Evolutionary conservation across 2,329 filamentous ascomycete genomes (phyloP).

Genomic region (Ophiostoma pallidulum): DNA sequence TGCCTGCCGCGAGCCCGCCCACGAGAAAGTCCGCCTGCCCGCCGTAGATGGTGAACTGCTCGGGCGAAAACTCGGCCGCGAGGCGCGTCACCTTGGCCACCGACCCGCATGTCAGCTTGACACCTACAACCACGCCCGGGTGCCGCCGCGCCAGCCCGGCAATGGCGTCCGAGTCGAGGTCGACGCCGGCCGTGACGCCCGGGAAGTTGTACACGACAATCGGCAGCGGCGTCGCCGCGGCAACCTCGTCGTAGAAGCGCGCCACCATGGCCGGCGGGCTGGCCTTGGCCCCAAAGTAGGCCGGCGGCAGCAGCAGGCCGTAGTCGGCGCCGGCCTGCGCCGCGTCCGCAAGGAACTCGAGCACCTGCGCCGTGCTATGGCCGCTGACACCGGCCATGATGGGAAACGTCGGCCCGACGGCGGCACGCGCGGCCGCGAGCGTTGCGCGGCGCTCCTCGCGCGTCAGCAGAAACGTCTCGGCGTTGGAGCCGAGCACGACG

Average conservation of each 20-base stretch:
- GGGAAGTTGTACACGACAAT: conserved; percentile 62
- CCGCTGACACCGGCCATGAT: conserved; percentile 56
- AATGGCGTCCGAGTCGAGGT: conserved; percentile 56
- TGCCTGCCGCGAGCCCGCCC: conserved; percentile 46
- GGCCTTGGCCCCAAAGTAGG: conserved; percentile 52
- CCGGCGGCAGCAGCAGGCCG: conserved; percentile 50
- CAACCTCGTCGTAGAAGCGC: conserved; percentile 50
- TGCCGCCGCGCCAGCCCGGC: conserved; percentile 34
- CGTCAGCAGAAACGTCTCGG: conserved; percentile 26
- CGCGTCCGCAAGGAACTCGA: conserved; percentile 51
- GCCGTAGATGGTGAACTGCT: conserved; percentile 57
- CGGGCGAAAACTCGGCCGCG: conserved; percentile 36
- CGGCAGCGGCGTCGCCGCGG: conserved; percentile 41
- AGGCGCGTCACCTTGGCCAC: conserved; percentile 63
- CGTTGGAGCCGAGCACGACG: conserved; percentile 26
- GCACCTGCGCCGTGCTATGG: conserved; percentile 54
- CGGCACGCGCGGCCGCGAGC: conserved; percentile 44
- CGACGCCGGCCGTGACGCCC: conserved; percentile 56
- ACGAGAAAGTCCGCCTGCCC: conserved; percentile 66
- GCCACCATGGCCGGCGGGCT: conserved; percentile 48
- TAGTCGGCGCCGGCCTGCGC: conserved; percentile 52
- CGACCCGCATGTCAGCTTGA: conserved; percentile 53
- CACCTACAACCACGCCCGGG: conserved; percentile 17
- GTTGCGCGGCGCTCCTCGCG: conserved; percentile 31
- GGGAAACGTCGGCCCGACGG: conserved; percentile 44